Evolutionary conservation across 163 green algal genomes (phyloP).

Genomic region (Prototheca wickerhamii): DNA sequence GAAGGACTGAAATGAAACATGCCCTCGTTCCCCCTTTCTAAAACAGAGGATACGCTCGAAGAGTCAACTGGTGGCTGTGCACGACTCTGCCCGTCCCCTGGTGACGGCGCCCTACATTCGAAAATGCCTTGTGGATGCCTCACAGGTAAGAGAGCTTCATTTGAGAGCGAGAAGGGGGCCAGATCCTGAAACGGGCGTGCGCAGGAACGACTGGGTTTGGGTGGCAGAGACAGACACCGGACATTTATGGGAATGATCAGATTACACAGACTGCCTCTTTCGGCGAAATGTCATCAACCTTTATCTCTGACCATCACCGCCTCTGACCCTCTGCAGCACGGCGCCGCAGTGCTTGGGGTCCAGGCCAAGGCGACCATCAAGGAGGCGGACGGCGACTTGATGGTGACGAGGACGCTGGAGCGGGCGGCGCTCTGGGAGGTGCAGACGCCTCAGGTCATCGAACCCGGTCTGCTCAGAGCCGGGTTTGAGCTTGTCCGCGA

Average conservation of each 20-base stretch:
- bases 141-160: slow-evolving; percentile 11
- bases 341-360: slow-evolving; percentile 92
- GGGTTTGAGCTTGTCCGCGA: slow-evolving; percentile 78
- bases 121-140: slow-evolving; percentile 57
- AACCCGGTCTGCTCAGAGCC: slow-evolving; percentile 62
- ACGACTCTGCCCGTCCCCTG: slow-evolving; percentile 92
- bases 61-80: slow-evolving; percentile 70
- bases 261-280: too few relatives aligned
- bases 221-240: too few relatives aligned
- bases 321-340: slow-evolving; percentile 20
- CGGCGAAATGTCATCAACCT: too few relatives aligned
- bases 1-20: not conserved
- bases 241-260: too few relatives aligned
- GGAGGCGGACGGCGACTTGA: slow-evolving; percentile 62
- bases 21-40: not conserved
- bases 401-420: slow-evolving; percentile 81
- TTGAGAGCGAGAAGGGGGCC: not conserved
- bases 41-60: not conserved
- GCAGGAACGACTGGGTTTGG: too few relatives aligned
- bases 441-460: slow-evolving; percentile 96
- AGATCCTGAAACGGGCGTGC: too few relatives aligned
- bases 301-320: too few relatives aligned
- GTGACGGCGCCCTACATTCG: slow-evolving; percentile 55
- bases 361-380: slow-evolving; percentile 98
- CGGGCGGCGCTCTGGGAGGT: slow-evolving; percentile 90